Conservation (phyloP, 1,284 basidiomycete genomes). For the Psilocybe mexicana region DNA sequence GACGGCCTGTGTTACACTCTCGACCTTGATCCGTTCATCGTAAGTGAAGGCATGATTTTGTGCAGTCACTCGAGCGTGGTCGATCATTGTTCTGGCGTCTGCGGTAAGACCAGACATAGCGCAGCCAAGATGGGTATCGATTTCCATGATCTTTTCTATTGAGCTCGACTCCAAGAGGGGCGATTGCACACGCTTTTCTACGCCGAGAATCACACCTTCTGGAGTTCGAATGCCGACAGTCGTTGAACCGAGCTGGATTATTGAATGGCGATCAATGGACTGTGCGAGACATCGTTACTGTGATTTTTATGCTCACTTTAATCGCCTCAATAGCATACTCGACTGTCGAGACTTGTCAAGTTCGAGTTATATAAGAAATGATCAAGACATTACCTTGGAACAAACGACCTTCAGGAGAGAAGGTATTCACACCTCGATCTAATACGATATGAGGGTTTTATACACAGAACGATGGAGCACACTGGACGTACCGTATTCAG, state of each 20-base stretch:
- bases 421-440: slow-evolving; percentile 99
- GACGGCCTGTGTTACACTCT: slow-evolving; percentile 96
- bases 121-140: slow-evolving; percentile 94
- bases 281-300: slow-evolving; percentile 5
- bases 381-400: slow-evolving; percentile 71
- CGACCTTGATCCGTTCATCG: slow-evolving; percentile 96
- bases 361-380: slow-evolving; percentile 16
- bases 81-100: slow-evolving; percentile 99
- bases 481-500: slow-evolving; percentile 76
- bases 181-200: slow-evolving; percentile 99
- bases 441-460: slow-evolving; percentile 4
- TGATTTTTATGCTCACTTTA: slow-evolving; percentile 58
- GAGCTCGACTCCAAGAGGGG: slow-evolving; percentile 93
- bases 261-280: slow-evolving; percentile 7
- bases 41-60: slow-evolving; percentile 98
- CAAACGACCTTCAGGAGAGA: slow-evolving; percentile 95
- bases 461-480: background rate
- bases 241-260: slow-evolving; percentile 87
- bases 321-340: slow-evolving; percentile 99
- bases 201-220: slow-evolving; percentile 90
- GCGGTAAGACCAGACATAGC: slow-evolving; percentile 99
- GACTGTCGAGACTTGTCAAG: slow-evolving; percentile 51
- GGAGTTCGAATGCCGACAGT: slow-evolving; percentile 91
- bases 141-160: slow-evolving; percentile 99
- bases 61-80: slow-evolving; percentile 96